A percentile compares a stretch with the other conserved stretches of the same genome.
Conservation (phyloP, 2,329 filamentous ascomycete species). For the Balansia obtecta region DNA sequence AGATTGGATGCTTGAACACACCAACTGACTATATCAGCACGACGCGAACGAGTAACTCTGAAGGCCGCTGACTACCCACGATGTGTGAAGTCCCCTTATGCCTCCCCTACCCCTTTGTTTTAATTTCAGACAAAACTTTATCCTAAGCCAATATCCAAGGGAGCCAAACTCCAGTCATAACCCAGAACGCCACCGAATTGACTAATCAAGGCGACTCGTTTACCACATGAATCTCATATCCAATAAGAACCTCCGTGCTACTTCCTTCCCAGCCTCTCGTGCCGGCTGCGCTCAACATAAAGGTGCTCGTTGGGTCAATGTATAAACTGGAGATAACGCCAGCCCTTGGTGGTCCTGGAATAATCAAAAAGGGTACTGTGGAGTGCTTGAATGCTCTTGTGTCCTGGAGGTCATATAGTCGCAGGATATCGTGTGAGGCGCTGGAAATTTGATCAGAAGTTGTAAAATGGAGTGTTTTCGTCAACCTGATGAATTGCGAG, state of each 20-base stretch:
- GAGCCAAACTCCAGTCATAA: background rate
- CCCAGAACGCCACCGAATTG: background rate
- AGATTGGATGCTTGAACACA: too few species aligned
- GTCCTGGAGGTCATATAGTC: conserved; percentile 77
- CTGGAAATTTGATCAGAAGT: conserved; percentile 25
- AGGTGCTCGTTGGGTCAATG: conserved; percentile 75
- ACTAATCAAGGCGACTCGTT: conserved; percentile 1
- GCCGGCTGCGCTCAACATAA: conserved; percentile 84
- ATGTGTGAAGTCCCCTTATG: background rate
- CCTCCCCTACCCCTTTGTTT: background rate
- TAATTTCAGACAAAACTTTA: background rate
- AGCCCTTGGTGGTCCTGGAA: conserved; percentile 72
- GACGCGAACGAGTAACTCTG: too few species aligned
- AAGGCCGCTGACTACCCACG: too few species aligned
- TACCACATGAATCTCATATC: conserved; percentile 65
- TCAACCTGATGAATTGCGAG: background rate
- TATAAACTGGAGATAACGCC: conserved; percentile 81
- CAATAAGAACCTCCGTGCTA: conserved; percentile 79
- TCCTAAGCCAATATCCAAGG: background rate
- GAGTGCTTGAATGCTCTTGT: conserved; percentile 55
- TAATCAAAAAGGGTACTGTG: conserved; percentile 86
- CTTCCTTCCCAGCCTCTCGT: conserved; percentile 92
- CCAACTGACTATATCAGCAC: too few species aligned
- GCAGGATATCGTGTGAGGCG: conserved; percentile 84
- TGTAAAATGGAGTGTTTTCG: background rate